Base-by-base conservation (phyloP, 202 grass and related monocot species). In the Bolboschoenoplectus hybrid region DNA sequence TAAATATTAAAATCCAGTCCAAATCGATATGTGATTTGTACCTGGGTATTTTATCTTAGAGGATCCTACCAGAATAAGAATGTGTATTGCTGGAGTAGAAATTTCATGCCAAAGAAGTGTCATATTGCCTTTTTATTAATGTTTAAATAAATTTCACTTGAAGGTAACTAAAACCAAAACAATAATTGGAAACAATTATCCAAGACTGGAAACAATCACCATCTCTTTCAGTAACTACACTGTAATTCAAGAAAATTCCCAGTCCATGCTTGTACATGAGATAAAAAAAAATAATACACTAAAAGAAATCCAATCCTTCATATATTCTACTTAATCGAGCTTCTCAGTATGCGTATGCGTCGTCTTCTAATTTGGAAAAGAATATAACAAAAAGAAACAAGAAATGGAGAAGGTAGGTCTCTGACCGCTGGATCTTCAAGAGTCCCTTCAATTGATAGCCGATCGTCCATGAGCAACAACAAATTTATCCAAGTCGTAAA, bases 341-440 rank as follows among this genome's bases (percentile, higher is more conserved):
- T n/a, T 71, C 6, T 68, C 5, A 14, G 36, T 7, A 68, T 26
- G 26, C 26, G 26, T 26, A 26, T 12, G 38, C 13, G 2, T 16
- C 20, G 8, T 5, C 62, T 64, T 35, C 64, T 4, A 38, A 14
- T 13, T 67, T 2, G 13, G 12, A 40, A 67, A 7, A 67, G 3
- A 67, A 16, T 20, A 32, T 11, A 2, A 46, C 8, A 20, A 26
- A 74, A 20, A 46, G 69, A 26, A 74, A 0, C 16, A 71, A 50
- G 4, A 0, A 75, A 77, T 56, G 45, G n/a, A 69, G 16, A 83
- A 40, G 62, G 67, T 10, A 20, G 62, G 50, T 38, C 6, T 38
- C 64, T 71, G 35, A 84, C 82, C 61, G 65, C 58, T 56, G 82
- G 47, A 84, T 84, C 63, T 39, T 64, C 34, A 71, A 67, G 14